Conservation (phyloP, 2,329 filamentous ascomycete genomes). For the Colletotrichum musae region DNA sequence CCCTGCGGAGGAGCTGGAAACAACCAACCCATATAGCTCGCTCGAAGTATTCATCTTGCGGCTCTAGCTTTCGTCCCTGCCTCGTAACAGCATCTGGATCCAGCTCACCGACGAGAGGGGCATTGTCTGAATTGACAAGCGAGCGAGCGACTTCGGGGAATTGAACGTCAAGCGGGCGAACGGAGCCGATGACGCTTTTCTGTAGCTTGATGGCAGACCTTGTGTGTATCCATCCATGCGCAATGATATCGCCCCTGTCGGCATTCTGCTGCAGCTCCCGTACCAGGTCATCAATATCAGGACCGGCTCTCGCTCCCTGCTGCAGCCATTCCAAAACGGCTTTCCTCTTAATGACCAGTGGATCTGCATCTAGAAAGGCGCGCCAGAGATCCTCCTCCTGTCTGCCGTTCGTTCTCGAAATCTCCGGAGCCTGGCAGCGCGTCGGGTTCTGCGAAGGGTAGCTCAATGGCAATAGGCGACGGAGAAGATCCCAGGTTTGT, state of each 20-base stretch:
- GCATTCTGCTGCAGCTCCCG: conserved; percentile 82
- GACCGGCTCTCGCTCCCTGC: conserved; percentile 78
- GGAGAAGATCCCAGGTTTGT: conserved; percentile 91
- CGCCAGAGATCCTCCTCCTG: conserved; percentile 47
- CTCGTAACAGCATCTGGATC: conserved; percentile 92
- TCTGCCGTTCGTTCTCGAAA: background rate
- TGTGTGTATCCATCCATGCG: conserved; percentile 93
- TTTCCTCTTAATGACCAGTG: conserved; percentile 82
- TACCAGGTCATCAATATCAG: conserved; percentile 82
- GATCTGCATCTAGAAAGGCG: conserved; percentile 81
- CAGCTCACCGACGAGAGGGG: conserved; percentile 84
- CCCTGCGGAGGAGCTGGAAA: conserved; percentile 91
- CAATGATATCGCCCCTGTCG: conserved; percentile 85
- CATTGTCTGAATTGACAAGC: conserved; percentile 71
- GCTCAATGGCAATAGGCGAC: conserved; percentile 79
- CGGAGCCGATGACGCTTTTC: conserved; percentile 75
- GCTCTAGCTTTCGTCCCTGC: conserved; percentile 82
- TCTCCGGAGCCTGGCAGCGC: conserved; percentile 14
- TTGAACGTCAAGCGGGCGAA: conserved; percentile 68
- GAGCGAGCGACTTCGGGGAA: conserved; percentile 69
- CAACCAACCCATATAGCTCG: conserved; percentile 93
- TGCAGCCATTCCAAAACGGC: conserved; percentile 90
- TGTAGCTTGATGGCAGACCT: conserved; percentile 90
- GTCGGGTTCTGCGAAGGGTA: conserved; percentile 59
- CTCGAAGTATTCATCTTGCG: conserved; percentile 90